A percentile compares a stretch with the other conserved stretches of the same genome.
These are phyloP conservation scores for Mycena crocata DNA, from an alignment of 768 basidiomycete genomes.

Conservation along the genomic window DNA sequence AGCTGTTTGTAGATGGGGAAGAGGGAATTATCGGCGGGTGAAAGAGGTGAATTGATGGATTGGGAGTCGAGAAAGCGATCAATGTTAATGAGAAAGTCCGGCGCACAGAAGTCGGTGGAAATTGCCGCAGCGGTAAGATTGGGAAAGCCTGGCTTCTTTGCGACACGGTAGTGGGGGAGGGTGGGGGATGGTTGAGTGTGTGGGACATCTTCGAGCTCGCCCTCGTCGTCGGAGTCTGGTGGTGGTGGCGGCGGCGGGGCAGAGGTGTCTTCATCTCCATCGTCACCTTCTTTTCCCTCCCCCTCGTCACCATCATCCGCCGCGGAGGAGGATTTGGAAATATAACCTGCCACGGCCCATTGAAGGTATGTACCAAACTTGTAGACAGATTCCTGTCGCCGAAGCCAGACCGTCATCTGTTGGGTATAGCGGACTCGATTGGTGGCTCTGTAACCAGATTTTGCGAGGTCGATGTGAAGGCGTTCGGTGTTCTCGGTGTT, in stretches of 20 bases:
- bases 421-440: not conserved
- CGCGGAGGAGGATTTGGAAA: not conserved
- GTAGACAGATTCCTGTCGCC: not conserved
- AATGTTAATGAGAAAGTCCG: not conserved
- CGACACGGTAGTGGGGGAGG: not conserved
- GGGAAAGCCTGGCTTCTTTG: not conserved
- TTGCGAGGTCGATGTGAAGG: no score
- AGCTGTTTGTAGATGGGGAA: not conserved
- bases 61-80: not conserved
- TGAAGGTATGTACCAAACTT: not conserved
- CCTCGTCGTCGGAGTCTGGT: not conserved
- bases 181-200: not conserved
- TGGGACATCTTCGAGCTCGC: not conserved
- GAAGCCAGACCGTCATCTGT: not conserved
- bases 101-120: not conserved
- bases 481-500: no score
- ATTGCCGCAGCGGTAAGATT: not conserved
- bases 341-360: not conserved
- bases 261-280: no score
- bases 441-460: not conserved
- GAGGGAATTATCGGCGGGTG: not conserved
- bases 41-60: not conserved
- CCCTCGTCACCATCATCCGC: not conserved
- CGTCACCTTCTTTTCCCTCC: not conserved
- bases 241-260: not conserved